These are phyloP conservation scores for Grigorovia yakushimaensis DNA, from an alignment of 805 yeast species.

Conservation along the genomic window DNA sequence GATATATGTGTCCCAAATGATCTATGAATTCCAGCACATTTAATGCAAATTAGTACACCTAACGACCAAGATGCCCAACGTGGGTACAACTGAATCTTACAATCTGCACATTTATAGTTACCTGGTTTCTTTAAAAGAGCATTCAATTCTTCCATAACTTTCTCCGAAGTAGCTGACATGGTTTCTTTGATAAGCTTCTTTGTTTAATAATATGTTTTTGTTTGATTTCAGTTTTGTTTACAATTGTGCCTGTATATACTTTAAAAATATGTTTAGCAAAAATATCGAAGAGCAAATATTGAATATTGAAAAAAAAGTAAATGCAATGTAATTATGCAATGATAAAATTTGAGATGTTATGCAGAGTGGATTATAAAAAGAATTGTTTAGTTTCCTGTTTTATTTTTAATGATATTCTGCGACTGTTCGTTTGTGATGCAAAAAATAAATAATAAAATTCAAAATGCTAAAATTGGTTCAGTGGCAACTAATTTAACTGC, in stretches of 20 bases:
- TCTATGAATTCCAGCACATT: slow-evolving; percentile 93
- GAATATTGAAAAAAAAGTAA: background rate
- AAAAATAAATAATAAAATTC: too few species aligned
- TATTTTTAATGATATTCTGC: too few species aligned
- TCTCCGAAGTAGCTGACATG: background rate
- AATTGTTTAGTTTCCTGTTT: too few species aligned
- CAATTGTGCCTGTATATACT: too few species aligned
- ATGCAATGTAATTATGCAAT: background rate
- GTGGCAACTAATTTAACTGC: too few species aligned
- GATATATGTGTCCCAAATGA: slow-evolving; percentile 93
- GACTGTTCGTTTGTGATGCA: too few species aligned
- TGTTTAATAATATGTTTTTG: too few species aligned
- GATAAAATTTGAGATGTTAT: too few species aligned
- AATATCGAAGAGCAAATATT: background rate
- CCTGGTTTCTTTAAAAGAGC: slow-evolving; percentile 64
- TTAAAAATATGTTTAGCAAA: too few species aligned
- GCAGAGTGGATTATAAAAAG: too few species aligned
- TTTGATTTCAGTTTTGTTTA: too few species aligned
- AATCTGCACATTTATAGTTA: slow-evolving; percentile 80
- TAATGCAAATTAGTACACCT: slow-evolving; percentile 85
- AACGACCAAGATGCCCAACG: slow-evolving; percentile 98
- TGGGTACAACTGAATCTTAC: slow-evolving; percentile 82
- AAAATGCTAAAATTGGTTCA: too few species aligned
- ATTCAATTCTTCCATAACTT: slow-evolving; percentile 36
- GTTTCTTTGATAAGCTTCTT: background rate